Evolutionary conservation across 2,329 filamentous ascomycete species (phyloP), one percentile per base, ranked within the genome.

Genomic region (Cercospora berteroae): DNA sequence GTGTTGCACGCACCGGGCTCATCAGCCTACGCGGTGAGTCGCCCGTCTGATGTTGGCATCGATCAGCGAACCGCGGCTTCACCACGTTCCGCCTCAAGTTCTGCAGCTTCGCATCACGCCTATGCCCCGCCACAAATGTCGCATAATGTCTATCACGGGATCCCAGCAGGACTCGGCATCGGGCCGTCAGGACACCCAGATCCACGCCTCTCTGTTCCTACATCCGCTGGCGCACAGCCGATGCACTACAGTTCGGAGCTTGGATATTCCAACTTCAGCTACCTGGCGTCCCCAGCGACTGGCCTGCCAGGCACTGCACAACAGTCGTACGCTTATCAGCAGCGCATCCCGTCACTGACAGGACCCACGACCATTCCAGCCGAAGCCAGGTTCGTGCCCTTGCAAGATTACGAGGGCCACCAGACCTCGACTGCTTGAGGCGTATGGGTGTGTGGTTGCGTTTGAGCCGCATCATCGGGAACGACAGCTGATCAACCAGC

Each of bases 31-130:
- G 67, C 70, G 18, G 67, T 69, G 31, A 69, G 79, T 68, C 80
- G 80, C 67, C 81, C 80, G 60, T 81, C 83, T 63, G 83, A 85
- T 68, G 80, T 82, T 52, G 79, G 81, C 67, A 79, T 82, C 48
- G 83, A 86, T 60, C 79, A 70, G 31, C 71, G 80, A 60, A 80
- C 72, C 27, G 70, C 70, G 55, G 73, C 73, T 36, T 77, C 75
- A 52, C 76, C 76, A 66, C 74, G 70, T 39, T 74, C 75, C 44
- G 74, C 74, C 48, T 72, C 73, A 33, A 77, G 74, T 71, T 76
- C 77, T 29, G 52, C 52, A 31, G 68, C 73, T 42, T 75, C 77
- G 57, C 74, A 77, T 63, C 74, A 76, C 66, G 72, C 73, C 25
- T 78, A 78, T 63, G 72, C 73, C 63, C 64, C 69, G 52, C 64